These are phyloP conservation scores for Colletotrichum sidae DNA, from an alignment of 2,329 filamentous ascomycete species.

Conservation along the genomic window DNA sequence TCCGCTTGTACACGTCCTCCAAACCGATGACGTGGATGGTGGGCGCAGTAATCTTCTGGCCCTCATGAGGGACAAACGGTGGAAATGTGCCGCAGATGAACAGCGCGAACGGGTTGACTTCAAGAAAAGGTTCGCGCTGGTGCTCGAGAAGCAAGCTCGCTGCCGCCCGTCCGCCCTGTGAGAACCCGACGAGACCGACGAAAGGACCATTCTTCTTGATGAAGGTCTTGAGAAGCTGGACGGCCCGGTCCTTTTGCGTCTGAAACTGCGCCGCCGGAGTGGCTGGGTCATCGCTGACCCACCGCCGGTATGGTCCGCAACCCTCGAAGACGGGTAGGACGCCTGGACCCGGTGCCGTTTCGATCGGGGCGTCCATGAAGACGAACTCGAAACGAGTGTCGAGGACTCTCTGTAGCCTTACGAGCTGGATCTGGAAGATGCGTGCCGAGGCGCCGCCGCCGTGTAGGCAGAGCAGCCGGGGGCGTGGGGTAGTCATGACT, in stretches of 20 bases:
- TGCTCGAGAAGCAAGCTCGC: slow-evolving; percentile 32
- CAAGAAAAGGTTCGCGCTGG: slow-evolving; percentile 30
- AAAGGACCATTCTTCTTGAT: slow-evolving; percentile 32
- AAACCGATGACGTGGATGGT: slow-evolving; percentile 30
- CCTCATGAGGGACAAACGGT: slow-evolving; percentile 22
- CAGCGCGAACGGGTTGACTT: slow-evolving; percentile 15
- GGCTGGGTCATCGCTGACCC: slow-evolving; percentile 34
- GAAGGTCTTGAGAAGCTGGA: slow-evolving; percentile 26
- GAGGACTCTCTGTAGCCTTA: slow-evolving; percentile 22
- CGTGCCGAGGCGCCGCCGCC: slow-evolving; percentile 24
- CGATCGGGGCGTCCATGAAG: slow-evolving; percentile 30
- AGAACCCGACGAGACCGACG: slow-evolving; percentile 30
- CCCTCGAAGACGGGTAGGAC: slow-evolving; percentile 33
- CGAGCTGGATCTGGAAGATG: slow-evolving; percentile 34
- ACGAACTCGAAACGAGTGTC: slow-evolving; percentile 27
- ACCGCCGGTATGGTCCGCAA: slow-evolving; percentile 29
- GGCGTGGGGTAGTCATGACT: slow-evolving; percentile 5
- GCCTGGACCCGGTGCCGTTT: slow-evolving; percentile 23
- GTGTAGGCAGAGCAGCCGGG: slow-evolving; percentile 34
- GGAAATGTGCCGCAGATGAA: slow-evolving; percentile 34
- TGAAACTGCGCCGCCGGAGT: slow-evolving; percentile 20
- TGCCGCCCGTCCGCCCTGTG: slow-evolving; percentile 29
- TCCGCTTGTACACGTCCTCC: slow-evolving; percentile 20
- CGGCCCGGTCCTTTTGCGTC: slow-evolving; percentile 22
- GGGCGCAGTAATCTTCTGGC: slow-evolving; percentile 20